Conservation (phyloP, 768 basidiomycete genomes). For the Porphyrellus cyaneotinctus region DNA sequence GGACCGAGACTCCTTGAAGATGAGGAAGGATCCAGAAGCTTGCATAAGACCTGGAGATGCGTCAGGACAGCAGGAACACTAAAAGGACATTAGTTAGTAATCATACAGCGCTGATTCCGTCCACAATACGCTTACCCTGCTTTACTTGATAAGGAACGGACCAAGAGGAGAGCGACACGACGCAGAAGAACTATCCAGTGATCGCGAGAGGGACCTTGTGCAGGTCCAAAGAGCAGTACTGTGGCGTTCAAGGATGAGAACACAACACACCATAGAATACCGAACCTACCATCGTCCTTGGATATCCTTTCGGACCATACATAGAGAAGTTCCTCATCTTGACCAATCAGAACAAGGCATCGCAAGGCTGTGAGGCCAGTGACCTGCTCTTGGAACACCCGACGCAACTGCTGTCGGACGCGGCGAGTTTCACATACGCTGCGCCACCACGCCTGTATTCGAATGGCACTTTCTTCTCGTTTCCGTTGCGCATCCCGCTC, state of each 20-base stretch:
- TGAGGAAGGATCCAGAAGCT: constrained; percentile 36
- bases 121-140: constrained; percentile 44
- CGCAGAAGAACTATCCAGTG: constrained; percentile 65
- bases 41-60: constrained; percentile 50
- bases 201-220: constrained; percentile 33
- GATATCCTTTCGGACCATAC: constrained; percentile 30
- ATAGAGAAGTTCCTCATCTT: constrained; percentile 30
- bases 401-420: constrained; percentile 44
- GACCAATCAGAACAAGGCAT: constrained; percentile 60
- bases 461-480: constrained; percentile 53
- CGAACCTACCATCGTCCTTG: constrained; percentile 19
- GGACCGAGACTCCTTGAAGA: constrained; percentile 20
- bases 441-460: constrained; percentile 71
- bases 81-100: neutral
- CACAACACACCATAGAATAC: neutral
- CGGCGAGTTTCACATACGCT: constrained; percentile 41
- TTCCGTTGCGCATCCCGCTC: constrained; percentile 55
- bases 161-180: constrained; percentile 44
- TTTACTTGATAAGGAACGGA: constrained; percentile 46
- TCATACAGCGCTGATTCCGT: neutral
- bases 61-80: constrained; percentile 46
- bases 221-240: constrained; percentile 42
- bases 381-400: constrained; percentile 49
- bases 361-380: constrained; percentile 54
- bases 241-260: constrained; percentile 1